Base-by-base conservation (phyloP, 306 rosid species). In the Malus sieversii region DNA sequence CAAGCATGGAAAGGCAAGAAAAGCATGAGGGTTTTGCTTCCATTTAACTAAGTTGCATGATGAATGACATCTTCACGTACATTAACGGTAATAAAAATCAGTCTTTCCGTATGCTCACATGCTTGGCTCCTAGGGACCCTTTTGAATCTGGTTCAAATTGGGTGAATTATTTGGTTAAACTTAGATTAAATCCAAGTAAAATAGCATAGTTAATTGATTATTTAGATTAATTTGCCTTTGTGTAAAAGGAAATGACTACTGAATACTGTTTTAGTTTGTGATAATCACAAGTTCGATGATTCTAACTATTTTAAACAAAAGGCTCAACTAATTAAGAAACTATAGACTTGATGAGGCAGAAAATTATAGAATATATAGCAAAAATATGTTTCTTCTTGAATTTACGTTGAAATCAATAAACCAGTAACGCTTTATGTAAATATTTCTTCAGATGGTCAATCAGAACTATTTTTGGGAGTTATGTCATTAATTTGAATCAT, bases 111-210 rank as follows among this genome's bases (percentile, higher is more conserved):
- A 79, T 73, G 59, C 72, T 84, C 77, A 80, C 85, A 80, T 81
- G 84, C 75, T 75, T 76, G 85, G 82, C 83, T 84, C 62, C 80
- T 33, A 61, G 75, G 62, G 79, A 80, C 72, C 7, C 70, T 81
- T 82, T 77, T 46, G 62, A 70, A 75, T 77, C 92, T 83, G 97
- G 94, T 93, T 83, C 65, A 66, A 91, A 79, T 84, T 67, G 44
- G 97, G 96, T 90, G 88, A 85, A 58, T 66, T 83, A 78, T 84
- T 87, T 64, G 89, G 97, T 93, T 91, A 70, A 83, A 79, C 75
- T 70, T 80, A 86, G 87, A 87, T 85, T 85, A 73, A 83, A 84
- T 77, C 78, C 45, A 80, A 83, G 83, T 86, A 18, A 30, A 60
- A 63, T 58, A 33, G 45, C 57, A 67, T 67, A 76, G 71, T 71